These are phyloP conservation scores for Cyclotella kingstonii DNA, from an alignment of 108 stramenopile species.

Conservation along the genomic window DNA sequence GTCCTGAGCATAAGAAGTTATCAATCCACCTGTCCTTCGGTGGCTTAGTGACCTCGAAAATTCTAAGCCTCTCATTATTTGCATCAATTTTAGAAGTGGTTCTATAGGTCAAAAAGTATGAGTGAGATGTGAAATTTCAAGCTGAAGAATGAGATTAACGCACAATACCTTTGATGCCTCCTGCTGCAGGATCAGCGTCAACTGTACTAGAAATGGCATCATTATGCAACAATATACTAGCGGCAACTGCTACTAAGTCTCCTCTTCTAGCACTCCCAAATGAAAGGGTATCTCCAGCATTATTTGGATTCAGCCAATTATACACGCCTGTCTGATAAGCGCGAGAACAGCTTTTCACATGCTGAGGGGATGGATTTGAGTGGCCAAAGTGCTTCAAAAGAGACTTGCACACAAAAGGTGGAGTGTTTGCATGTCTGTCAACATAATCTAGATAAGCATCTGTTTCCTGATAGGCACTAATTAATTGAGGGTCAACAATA, in stretches of 20 bases:
- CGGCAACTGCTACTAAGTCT: slow-evolving; percentile 33
- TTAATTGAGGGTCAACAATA: slow-evolving; percentile 16
- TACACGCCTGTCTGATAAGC: slow-evolving; percentile 20
- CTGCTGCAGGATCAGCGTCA: slow-evolving; percentile 32
- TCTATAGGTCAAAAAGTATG: no score
- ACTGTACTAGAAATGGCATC: slow-evolving; percentile 29
- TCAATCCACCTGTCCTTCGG: slow-evolving; percentile 12
- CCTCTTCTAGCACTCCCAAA: slow-evolving; percentile 41
- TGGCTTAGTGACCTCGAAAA: slow-evolving; percentile 17
- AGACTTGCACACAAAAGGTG: slow-evolving; percentile 46
- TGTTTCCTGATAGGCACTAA: slow-evolving; percentile 37
- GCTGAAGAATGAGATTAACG: no score
- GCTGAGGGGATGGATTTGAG: slow-evolving; percentile 49
- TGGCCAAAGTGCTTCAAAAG: slow-evolving; percentile 46
- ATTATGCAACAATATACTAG: slow-evolving; percentile 24
- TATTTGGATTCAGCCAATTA: slow-evolving; percentile 6
- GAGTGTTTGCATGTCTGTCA: slow-evolving; percentile 43
- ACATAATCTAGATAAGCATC: slow-evolving; percentile 51
- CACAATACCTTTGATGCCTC: no score
- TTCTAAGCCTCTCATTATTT: slow-evolving; percentile 28
- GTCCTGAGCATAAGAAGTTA: slow-evolving; percentile 2
- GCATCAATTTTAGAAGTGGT: slow-evolving; percentile 33
- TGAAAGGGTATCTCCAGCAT: slow-evolving; percentile 2
- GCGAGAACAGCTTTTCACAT: slow-evolving; percentile 25
- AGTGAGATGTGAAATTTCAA: no score